These are phyloP conservation scores for Candida vartiovaarae DNA, from an alignment of 805 yeast genomes.

Conservation along the genomic window DNA sequence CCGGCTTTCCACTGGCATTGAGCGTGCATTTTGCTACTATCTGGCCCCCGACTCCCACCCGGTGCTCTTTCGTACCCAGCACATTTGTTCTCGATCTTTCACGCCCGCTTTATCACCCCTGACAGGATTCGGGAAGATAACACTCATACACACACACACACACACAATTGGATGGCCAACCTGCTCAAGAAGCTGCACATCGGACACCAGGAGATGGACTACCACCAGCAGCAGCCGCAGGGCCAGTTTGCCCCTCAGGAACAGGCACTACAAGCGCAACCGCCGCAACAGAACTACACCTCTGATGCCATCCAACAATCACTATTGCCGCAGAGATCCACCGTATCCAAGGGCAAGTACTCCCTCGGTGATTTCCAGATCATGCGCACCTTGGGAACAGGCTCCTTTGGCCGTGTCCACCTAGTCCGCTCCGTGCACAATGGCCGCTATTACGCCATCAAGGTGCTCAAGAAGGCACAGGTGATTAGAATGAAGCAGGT, in stretches of 20 bases:
- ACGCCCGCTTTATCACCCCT: too few relatives aligned
- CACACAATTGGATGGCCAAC: too few relatives aligned
- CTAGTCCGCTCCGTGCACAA: constrained; percentile 82
- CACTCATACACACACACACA: too few relatives aligned
- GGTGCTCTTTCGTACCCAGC: too few relatives aligned
- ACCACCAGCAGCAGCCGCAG: background rate
- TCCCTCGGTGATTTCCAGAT: constrained; percentile 73
- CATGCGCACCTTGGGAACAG: constrained; percentile 87
- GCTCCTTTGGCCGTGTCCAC: constrained; percentile 94
- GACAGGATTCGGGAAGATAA: too few relatives aligned
- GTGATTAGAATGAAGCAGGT: constrained; percentile 91
- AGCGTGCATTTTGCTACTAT: too few relatives aligned
- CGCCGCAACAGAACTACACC: constrained; percentile 2
- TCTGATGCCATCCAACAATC: constrained; percentile 15
- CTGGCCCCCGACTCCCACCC: too few relatives aligned
- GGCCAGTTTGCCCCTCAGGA: background rate
- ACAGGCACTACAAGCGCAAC: background rate
- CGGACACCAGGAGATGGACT: background rate
- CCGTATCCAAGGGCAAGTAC: constrained; percentile 57
- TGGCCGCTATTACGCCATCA: constrained; percentile 89
- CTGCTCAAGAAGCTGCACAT: background rate
- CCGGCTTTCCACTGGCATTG: too few relatives aligned
- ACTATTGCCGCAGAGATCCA: constrained; percentile 21
- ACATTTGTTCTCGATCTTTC: too few relatives aligned
- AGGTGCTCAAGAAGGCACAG: constrained; percentile 78